These are phyloP conservation scores for Chlorella sp. DNA, from an alignment of 139 green algal species.

Conservation along the genomic window DNA sequence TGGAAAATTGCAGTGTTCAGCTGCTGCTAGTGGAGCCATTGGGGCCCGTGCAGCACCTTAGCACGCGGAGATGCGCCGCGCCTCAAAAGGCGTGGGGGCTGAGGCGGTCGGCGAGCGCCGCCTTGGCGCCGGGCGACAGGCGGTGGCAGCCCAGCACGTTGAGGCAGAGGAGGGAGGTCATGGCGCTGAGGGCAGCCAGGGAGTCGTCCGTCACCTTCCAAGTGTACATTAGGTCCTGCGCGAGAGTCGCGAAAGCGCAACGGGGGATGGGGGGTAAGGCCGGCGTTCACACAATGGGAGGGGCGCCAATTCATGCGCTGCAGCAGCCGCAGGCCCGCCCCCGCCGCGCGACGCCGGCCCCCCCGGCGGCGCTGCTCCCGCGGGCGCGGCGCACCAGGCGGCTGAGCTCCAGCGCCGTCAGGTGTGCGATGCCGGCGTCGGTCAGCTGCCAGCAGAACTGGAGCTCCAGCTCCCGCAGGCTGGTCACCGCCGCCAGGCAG, in stretches of 20 bases:
- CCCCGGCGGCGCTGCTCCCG: no score
- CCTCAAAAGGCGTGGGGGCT: conserved; percentile 13
- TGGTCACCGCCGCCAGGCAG: conserved; percentile 15
- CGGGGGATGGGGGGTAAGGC: background rate
- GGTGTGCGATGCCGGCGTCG: conserved; percentile 17
- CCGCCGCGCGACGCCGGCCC: no score
- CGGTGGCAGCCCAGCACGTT: conserved; percentile 45
- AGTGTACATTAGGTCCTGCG: conserved; percentile 34
- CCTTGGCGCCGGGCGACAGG: conserved; percentile 23
- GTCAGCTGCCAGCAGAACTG: conserved; percentile 47
- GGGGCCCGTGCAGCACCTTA: no score
- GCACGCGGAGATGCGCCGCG: no score
- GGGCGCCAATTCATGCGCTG: no score
- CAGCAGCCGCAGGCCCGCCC: no score
- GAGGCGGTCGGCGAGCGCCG: conserved; percentile 32
- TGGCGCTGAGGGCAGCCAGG: conserved; percentile 16
- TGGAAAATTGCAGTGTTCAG: no score
- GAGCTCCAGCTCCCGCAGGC: conserved; percentile 44
- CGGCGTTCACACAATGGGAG: background rate
- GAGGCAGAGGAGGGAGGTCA: conserved; percentile 28
- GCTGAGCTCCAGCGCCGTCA: conserved; percentile 24
- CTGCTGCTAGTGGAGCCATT: no score
- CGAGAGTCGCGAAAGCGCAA: background rate
- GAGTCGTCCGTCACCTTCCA: conserved; percentile 44
- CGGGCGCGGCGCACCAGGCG: no score